These are phyloP conservation scores for Alternaria gaisen DNA, from an alignment of 2,329 filamentous ascomycete species.

Conservation along the genomic window DNA sequence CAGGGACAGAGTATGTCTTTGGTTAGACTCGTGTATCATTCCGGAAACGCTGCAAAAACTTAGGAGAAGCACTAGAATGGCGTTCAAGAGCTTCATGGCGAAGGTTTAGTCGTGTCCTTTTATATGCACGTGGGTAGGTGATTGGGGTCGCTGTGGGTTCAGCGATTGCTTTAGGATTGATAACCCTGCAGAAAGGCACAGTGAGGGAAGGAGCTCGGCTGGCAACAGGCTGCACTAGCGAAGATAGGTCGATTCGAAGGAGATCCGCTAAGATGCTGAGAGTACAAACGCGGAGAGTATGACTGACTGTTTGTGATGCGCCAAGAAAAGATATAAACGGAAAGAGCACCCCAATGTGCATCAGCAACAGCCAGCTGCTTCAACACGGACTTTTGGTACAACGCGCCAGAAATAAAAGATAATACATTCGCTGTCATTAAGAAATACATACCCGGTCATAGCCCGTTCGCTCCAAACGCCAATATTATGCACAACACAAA, in stretches of 20 bases:
- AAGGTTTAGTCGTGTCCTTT: no score
- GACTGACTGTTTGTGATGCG: neutral
- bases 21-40: no score
- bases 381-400: neutral
- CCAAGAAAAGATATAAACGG: neutral
- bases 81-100: no score
- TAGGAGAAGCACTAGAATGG: no score
- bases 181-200: neutral
- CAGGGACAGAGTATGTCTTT: no score
- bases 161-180: neutral
- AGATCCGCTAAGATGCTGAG: neutral
- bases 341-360: neutral
- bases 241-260: neutral
- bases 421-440: neutral
- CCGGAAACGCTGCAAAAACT: no score
- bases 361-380: neutral
- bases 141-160: no score
- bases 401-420: neutral
- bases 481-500: neutral
- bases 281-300: neutral
- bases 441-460: neutral
- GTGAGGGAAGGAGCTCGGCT: neutral
- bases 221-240: neutral
- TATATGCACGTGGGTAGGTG: no score
- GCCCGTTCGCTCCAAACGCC: neutral